Percentiles rank a stretch among this genome's conserved stretches.
phyloP scores from a whole-genome alignment of 176 grass and related monocot genomes.

The Aegilops tauschii region DNA sequence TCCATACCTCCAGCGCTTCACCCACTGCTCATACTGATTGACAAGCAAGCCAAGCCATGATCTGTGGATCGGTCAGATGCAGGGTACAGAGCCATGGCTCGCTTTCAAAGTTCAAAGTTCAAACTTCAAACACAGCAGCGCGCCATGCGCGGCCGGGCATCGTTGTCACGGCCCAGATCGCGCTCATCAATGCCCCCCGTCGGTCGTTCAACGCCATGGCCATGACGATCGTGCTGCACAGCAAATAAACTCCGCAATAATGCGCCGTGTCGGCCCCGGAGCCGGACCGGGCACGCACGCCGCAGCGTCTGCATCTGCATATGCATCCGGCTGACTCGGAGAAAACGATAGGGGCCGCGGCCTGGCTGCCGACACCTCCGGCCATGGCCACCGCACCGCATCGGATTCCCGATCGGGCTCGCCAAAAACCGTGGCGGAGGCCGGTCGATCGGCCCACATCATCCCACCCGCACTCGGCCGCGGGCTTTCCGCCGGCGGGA shows the following conservation, averaged over 20 bases:
- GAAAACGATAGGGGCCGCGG: neutral
- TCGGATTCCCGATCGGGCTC: conserved; percentile 8
- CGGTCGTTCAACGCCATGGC: neutral
- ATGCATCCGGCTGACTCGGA: too few species aligned
- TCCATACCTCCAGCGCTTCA: neutral
- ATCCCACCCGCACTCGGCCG: neutral
- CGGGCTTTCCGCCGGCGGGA: conserved; percentile 10
- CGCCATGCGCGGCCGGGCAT: neutral
- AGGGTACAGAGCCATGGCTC: too few species aligned
- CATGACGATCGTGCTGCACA: neutral
- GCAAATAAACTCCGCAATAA: conserved; percentile 21
- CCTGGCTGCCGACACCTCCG: neutral
- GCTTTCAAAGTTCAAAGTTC: neutral
- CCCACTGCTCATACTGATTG: too few species aligned
- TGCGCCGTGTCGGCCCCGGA: conserved; percentile 6
- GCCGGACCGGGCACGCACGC: too few species aligned
- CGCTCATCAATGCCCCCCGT: neutral
- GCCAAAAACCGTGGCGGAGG: neutral
- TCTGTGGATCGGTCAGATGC: too few species aligned
- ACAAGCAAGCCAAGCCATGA: too few species aligned
- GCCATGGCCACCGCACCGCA: neutral
- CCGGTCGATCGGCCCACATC: neutral
- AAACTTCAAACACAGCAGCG: neutral
- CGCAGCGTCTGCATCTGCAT: too few species aligned
- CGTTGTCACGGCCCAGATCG: neutral